phyloP scores from a whole-genome alignment of 768 basidiomycete genomes.

The Mycena polygramma region DNA sequence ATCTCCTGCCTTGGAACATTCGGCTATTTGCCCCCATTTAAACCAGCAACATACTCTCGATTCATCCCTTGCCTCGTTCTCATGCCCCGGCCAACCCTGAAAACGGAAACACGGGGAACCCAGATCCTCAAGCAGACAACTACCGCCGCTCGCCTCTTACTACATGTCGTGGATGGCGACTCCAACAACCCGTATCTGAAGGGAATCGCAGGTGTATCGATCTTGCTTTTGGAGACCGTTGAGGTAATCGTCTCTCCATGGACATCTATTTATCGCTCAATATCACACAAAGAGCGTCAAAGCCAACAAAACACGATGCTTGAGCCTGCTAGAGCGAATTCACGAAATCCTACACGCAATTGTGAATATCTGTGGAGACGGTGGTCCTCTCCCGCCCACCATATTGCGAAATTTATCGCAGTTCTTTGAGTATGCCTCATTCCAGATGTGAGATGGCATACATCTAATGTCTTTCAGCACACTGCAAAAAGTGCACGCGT shows the following conservation, averaged over 20 bases:
- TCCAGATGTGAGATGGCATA: neutral
- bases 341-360: slow-evolving; percentile 4
- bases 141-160: neutral
- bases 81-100: no score
- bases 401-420: slow-evolving; percentile 5
- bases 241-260: neutral
- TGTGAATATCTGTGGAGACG: neutral
- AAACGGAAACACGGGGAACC: no score
- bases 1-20: no score
- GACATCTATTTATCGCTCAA: no score
- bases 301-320: neutral
- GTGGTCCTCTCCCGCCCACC: neutral
- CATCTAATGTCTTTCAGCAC: slow-evolving; percentile 21
- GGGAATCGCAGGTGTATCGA: neutral
- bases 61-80: no score
- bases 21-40: no score
- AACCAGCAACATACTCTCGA: no score
- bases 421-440: neutral
- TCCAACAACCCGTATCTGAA: neutral
- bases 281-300: neutral
- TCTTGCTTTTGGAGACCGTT: slow-evolving; percentile 6
- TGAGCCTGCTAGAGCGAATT: neutral
- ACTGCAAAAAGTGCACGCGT: slow-evolving; percentile 30
- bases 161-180: neutral
- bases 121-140: no score